Conservation (phyloP, 345 rosid species). For the Pistacia integerrima region DNA sequence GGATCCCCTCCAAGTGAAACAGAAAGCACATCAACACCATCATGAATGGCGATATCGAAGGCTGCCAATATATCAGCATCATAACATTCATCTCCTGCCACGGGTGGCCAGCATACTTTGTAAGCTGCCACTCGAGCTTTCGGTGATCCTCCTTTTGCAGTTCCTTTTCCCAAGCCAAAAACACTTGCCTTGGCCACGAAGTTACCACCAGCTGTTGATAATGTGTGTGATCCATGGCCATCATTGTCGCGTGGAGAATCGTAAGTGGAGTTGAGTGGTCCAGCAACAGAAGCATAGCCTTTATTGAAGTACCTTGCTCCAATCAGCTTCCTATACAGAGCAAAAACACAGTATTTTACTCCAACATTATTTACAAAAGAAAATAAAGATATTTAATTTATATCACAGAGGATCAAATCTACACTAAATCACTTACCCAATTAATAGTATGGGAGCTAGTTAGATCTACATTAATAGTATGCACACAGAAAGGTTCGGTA, state of each 20-base stretch:
- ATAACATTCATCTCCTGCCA: constrained; percentile 52
- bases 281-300: constrained; percentile 48
- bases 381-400: too few species aligned
- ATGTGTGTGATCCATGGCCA: constrained; percentile 91
- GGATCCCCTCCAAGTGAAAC: constrained; percentile 65
- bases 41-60: constrained; percentile 72
- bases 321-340: constrained; percentile 66
- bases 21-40: constrained; percentile 77
- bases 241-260: constrained; percentile 70
- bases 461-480: too few species aligned
- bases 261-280: constrained; percentile 47
- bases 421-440: too few species aligned
- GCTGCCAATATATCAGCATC: constrained; percentile 73
- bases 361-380: neutral
- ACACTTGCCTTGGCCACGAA: constrained; percentile 57
- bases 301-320: constrained; percentile 61
- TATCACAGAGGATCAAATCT: too few species aligned
- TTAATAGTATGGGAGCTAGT: too few species aligned
- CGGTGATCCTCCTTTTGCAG: constrained; percentile 88
- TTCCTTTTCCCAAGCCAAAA: constrained; percentile 59
- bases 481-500: too few species aligned
- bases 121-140: constrained; percentile 81
- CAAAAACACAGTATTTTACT: neutral
- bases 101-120: constrained; percentile 76
- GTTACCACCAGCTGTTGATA: constrained; percentile 81